These are phyloP conservation scores for Rhizophagus clarus DNA, from an alignment of 192 early-diverging fungal species.

Conservation along the genomic window DNA sequence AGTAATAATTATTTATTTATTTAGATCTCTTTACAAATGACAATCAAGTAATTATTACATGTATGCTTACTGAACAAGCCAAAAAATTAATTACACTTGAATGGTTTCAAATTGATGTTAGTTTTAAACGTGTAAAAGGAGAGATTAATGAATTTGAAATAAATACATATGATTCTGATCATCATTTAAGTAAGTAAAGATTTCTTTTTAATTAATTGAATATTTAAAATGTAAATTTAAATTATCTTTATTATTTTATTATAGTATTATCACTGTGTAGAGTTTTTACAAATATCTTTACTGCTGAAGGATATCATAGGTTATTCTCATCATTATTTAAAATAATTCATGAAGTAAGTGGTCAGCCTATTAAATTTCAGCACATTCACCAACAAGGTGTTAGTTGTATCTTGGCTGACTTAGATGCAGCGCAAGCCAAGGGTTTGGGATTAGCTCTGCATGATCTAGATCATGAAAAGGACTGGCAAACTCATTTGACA, in stretches of 20 bases:
- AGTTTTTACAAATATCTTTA: slow-evolving; percentile 2
- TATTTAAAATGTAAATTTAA: too few relatives aligned
- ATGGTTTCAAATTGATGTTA: too few relatives aligned
- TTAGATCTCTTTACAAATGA: too few relatives aligned
- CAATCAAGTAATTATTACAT: too few relatives aligned
- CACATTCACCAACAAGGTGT: background rate
- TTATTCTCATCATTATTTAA: background rate
- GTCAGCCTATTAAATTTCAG: background rate
- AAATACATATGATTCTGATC: too few relatives aligned
- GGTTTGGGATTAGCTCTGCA: background rate
- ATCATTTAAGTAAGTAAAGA: too few relatives aligned
- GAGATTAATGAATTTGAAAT: too few relatives aligned
- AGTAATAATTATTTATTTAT: too few relatives aligned
- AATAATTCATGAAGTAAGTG: background rate
- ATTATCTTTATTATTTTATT: background rate
- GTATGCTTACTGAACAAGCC: too few relatives aligned
- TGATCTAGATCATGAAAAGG: background rate
- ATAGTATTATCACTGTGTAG: background rate
- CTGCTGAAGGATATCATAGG: background rate
- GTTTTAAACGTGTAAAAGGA: too few relatives aligned
- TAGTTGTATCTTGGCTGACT: background rate
- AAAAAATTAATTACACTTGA: too few relatives aligned
- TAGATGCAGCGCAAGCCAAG: background rate
- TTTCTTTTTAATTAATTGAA: too few relatives aligned
- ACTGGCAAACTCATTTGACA: background rate